Conservation (phyloP, 441 rosid genomes). For the Bruguiera hainesii region DNA sequence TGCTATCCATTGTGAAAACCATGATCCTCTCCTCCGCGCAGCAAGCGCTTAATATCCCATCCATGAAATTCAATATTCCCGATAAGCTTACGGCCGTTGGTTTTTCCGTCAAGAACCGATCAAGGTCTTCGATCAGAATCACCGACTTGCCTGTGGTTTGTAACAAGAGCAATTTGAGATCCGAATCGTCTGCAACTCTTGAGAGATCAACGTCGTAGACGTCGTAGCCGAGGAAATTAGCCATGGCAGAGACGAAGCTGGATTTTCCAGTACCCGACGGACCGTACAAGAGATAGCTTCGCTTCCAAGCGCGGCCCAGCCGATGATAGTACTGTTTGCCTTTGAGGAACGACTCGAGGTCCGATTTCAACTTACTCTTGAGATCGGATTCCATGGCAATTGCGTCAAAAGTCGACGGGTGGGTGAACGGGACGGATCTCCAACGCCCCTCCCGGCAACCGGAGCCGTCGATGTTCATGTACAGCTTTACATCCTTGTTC, state of each 20-base stretch:
- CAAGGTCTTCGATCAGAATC: conserved; percentile 81
- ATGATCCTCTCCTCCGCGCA: conserved; percentile 59
- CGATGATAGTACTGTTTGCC: conserved; percentile 68
- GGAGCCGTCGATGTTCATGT: conserved; percentile 40
- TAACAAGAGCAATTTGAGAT: conserved; percentile 60
- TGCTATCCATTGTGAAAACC: conserved; percentile 59
- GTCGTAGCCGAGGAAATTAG: conserved; percentile 66
- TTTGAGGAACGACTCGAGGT: conserved; percentile 70
- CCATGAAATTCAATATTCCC: conserved; percentile 65
- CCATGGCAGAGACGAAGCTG: conserved; percentile 88
- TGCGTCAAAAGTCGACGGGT: conserved; percentile 69
- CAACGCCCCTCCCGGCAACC: conserved; percentile 37
- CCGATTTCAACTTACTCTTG: conserved; percentile 61
- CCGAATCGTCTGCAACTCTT: conserved; percentile 55
- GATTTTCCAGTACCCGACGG: conserved; percentile 96
- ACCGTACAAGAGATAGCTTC: conserved; percentile 81
- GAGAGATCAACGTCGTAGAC: conserved; percentile 84
- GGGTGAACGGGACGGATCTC: conserved; percentile 59
- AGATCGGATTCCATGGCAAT: conserved; percentile 76
- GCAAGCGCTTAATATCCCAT: conserved; percentile 55
- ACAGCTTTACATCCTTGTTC: conserved; percentile 46
- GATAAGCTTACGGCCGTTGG: conserved; percentile 47
- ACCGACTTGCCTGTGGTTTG: conserved; percentile 61
- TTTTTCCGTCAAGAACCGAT: conserved; percentile 50
- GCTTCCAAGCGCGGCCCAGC: conserved; percentile 85